A percentile compares a stretch with the other conserved stretches of the same genome.
Conservation (phyloP, 1,284 basidiomycete species). For the Ceratobasidium sp. region DNA sequence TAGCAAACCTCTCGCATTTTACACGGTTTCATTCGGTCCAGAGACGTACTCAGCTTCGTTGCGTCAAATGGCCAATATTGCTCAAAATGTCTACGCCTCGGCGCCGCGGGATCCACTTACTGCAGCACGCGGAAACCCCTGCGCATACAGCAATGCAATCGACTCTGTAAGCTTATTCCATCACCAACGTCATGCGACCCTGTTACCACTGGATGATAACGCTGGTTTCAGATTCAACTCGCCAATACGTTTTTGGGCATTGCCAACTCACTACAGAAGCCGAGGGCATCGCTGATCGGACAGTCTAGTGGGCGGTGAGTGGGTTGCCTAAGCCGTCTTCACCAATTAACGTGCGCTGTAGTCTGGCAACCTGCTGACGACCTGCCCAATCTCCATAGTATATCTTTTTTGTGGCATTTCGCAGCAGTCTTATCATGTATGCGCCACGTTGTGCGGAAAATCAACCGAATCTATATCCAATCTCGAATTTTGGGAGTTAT, state of each 20-base stretch:
- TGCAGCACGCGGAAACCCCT: slow-evolving; percentile 58
- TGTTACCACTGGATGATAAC: no score
- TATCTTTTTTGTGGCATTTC: no score
- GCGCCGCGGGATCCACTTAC: slow-evolving; percentile 62
- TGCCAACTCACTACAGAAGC: slow-evolving; percentile 68
- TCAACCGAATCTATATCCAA: no score
- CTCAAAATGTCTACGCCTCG: slow-evolving; percentile 61
- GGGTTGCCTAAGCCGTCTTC: no score
- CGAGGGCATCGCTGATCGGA: slow-evolving; percentile 62
- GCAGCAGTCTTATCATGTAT: no score
- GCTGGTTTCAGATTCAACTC: neutral
- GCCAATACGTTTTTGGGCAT: slow-evolving; percentile 59
- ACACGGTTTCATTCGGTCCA: slow-evolving; percentile 68
- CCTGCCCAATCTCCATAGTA: no score
- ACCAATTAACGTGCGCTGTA: no score
- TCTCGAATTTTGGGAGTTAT: no score
- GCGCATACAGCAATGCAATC: slow-evolving; percentile 65
- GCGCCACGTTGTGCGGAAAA: no score
- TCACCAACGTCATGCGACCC: neutral
- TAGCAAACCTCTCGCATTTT: slow-evolving; percentile 69
- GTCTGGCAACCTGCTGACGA: no score
- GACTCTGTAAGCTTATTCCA: slow-evolving; percentile 60
- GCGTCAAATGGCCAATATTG: slow-evolving; percentile 65
- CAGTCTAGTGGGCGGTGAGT: slow-evolving; percentile 1
- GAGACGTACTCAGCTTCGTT: slow-evolving; percentile 55